Base-by-base conservation (phyloP, 371 early-diverging fungal species). In the Syncephalis fuscata region DNA sequence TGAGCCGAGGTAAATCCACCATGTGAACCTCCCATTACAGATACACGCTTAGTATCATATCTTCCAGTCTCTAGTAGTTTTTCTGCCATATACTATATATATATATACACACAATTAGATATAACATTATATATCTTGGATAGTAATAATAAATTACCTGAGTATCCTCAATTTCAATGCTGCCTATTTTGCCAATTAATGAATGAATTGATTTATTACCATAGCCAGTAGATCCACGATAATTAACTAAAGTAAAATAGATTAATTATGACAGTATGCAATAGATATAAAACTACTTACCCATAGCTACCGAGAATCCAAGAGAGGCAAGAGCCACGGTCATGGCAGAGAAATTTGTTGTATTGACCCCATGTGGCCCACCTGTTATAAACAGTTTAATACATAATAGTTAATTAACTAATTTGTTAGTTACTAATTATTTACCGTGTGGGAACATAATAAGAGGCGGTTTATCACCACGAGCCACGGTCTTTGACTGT, bases 221-320 rank as follows among this genome's bases (percentile, higher is more conserved):
- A 60, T 63, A 85, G 9, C 85, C 85, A 37, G 68, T 58, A 42
- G 75, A 73, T 15, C 85, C 85, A 1, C 80, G 74, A 55, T 80
- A 84, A 57, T 84, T 84, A 49, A 82, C 74, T 58, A 65, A 43
- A 21, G 61, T 39, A 36, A 15, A 20, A 40, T 0, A 14, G 1
- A 32, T 42, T 21, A 19, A 3, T 45, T 11, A 46, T 5, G 23
- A 20, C 22, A 27, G n/a, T 25, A 24, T 47, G 37, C 10, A 32
- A n/a, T 2, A n/a, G 4, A n/a, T n/a, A 2, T 36, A 46, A 4
- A 2, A 2, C 20, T 76, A 78, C 52, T 80, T 81, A 44, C 77
- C 69, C 38, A 4, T 3, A 14, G 43, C 54, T 37, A 77, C 61
- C 16, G 60, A 60, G 53, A 64, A 75, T 2, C 80, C 78, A 27